These are phyloP conservation scores for Oryza longistaminata DNA, from an alignment of 176 grass and related monocot genomes.

Conservation along the genomic window DNA sequence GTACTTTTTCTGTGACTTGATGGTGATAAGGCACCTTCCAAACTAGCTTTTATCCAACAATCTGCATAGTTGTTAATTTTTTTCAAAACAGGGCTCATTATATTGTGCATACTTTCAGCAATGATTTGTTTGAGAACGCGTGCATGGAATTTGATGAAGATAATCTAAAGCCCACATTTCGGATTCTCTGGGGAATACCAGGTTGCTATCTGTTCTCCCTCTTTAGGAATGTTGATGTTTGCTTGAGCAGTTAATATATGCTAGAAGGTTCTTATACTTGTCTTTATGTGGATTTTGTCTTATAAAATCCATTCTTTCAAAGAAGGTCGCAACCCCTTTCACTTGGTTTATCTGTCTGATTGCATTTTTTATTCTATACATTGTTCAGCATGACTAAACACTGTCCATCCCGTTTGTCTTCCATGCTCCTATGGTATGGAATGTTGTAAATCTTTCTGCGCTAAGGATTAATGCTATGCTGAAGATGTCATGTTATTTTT, in stretches of 20 bases:
- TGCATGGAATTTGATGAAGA: slow-evolving; percentile 81
- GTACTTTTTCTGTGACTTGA: neutral
- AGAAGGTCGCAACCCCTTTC: neutral
- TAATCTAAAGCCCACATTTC: slow-evolving; percentile 78
- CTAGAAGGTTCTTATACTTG: neutral
- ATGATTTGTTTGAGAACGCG: slow-evolving; percentile 76
- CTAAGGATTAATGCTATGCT: neutral
- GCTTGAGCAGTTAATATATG: neutral
- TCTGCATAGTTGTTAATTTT: slow-evolving; percentile 14
- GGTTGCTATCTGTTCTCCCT: slow-evolving; percentile 38
- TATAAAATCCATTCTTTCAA: neutral
- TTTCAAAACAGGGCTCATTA: slow-evolving; percentile 4
- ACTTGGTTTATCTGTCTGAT: neutral
- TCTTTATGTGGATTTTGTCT: slow-evolving; percentile 20
- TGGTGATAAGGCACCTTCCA: neutral
- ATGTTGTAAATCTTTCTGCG: neutral
- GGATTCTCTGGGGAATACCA: slow-evolving; percentile 89
- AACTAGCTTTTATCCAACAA: neutral
- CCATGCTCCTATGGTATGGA: neutral
- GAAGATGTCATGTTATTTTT: slow-evolving; percentile 1
- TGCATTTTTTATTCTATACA: neutral
- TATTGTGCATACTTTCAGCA: slow-evolving; percentile 49
- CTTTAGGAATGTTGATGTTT: slow-evolving; percentile 11
- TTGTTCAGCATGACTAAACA: neutral
- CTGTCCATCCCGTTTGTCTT: neutral